Evolutionary conservation across 2,329 filamentous ascomycete species (phyloP), one percentile per base, ranked within the genome.

Genomic region (Fusarium torulosum): DNA sequence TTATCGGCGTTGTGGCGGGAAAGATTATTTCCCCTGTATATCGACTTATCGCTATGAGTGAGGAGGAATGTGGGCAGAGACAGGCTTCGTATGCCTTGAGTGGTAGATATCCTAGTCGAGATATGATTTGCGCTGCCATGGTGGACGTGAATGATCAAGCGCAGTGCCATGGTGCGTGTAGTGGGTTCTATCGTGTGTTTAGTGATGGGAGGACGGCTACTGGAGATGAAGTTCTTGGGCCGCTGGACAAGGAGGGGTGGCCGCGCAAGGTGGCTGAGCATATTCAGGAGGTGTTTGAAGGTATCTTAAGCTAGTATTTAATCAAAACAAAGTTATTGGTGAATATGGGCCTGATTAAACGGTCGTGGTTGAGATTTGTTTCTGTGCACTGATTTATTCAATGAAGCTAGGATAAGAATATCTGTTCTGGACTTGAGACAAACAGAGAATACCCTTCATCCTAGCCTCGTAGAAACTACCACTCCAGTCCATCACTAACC

Each of bases 151-250:
- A 17, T 10, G 17, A 53, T 14, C 50, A 53, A 10, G 50, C 50
- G 7, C 19, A 6, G 4, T 53, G 50, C 8, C 14, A 46, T 23
- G 50, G 40, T 3, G 2, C 29, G 1, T 53, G 50, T 7, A 53
- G 50, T 46, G 50, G 50, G 1, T 53, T 53, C 3, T 53, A 53
- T 19, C 50, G 40, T 31, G 40, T 53, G 7, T 25, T 53, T 40
- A 35, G 40, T n/a, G 50, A 53, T 3, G 50, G 50, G 11, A 53
- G 21, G 8, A 45, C 29, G 2, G 29, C 3, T 27, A 45, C 21
- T 4, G 50, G 19, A 3, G 29, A 4, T 2, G 23, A 2, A 1
- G 1, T 53, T 0, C 14, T 53, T 4, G 17, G 29, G 14, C n/a
- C 50, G 5, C 2, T 53, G 9, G n/a, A 53, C 29, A 20, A 13